Evolutionary conservation across 148 eudicot species (phyloP).

Genomic region (Rhododendron griersonianum): DNA sequence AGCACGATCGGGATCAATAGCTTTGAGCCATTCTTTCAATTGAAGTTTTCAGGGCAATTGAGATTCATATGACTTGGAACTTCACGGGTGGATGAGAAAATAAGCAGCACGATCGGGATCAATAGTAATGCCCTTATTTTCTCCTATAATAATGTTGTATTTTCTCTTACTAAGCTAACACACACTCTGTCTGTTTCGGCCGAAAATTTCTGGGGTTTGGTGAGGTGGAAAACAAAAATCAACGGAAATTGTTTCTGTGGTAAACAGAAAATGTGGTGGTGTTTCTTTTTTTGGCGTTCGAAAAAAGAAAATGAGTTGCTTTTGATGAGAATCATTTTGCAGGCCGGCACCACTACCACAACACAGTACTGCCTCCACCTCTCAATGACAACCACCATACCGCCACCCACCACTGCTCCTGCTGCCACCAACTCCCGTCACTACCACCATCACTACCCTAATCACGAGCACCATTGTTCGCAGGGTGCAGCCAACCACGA

Average conservation of each 20-base stretch:
- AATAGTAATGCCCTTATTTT: too few relatives aligned
- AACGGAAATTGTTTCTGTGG: not conserved
- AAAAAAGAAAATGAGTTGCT: not conserved
- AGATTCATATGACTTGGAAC: too few relatives aligned
- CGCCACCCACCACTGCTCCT: not conserved
- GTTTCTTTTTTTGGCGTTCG: not conserved
- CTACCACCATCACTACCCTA: not conserved
- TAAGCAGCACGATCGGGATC: too few relatives aligned
- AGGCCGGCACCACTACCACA: not conserved
- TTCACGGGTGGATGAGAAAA: too few relatives aligned
- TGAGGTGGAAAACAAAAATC: not conserved
- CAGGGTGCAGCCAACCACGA: not conserved
- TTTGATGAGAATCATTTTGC: not conserved
- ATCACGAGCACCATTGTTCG: not conserved
- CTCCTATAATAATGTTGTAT: too few relatives aligned
- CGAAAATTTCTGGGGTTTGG: not conserved
- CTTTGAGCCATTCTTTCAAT: too few relatives aligned
- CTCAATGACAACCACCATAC: not conserved
- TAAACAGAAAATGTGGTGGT: not conserved
- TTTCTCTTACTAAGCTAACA: not conserved
- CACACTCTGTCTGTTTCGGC: not conserved
- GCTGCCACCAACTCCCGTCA: not conserved
- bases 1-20: too few relatives aligned
- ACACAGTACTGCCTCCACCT: not conserved
- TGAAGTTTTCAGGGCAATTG: too few relatives aligned